Base-by-base conservation (phyloP, 306 rosid genomes). In the Herpetospermum pedunculosum region DNA sequence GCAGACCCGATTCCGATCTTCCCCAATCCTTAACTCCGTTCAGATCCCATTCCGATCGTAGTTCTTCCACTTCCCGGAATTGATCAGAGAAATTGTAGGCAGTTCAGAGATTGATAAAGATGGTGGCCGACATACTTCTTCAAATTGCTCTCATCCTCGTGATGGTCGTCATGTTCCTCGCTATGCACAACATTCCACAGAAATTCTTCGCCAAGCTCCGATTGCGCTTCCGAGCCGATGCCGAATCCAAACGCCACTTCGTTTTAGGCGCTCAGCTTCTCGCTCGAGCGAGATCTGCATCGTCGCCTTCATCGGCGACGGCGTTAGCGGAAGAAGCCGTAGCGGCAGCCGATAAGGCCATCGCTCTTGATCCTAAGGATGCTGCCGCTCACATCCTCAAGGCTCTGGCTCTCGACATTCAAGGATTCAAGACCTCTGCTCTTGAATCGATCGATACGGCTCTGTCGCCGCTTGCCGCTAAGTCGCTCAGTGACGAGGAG, bases 301-400 rank as follows among this genome's bases (percentile, higher is more conserved):
- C 78, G 62, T 53, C 78, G 81, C 79, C 75, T 28, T 71, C 90
- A 62, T 14, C 41, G 28, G 55, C 82, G 23, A 30, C 57, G 8
- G 50, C 82, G 1, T 62, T 90, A 55, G 85, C 84, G n/a, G 70
- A 85, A 41, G 79, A 87, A 38, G 90, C 90, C 15, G 38, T 83
- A 50, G 85, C 75, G 37, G 93, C 88, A 72, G 98, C 97, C 37
- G 90, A 92, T 0, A 78, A 75, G 48, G 90, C 98, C 32, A 88
- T 92, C 80, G 83, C 80, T 0, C 80, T 90, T 5, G 91, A 88
- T 37, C 96, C 97, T 1, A 88, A 81, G 48, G 98, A 92, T 80
- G 97, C 93, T 2, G 98, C 98, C 1, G 76, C 92, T 12, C 89
- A 92, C 90, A 84, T 92, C 14, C 88, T 92, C 52, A 91, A 91